These are phyloP conservation scores for Carex cristatella DNA, from an alignment of 176 grass and related monocot genomes.

Conservation along the genomic window DNA sequence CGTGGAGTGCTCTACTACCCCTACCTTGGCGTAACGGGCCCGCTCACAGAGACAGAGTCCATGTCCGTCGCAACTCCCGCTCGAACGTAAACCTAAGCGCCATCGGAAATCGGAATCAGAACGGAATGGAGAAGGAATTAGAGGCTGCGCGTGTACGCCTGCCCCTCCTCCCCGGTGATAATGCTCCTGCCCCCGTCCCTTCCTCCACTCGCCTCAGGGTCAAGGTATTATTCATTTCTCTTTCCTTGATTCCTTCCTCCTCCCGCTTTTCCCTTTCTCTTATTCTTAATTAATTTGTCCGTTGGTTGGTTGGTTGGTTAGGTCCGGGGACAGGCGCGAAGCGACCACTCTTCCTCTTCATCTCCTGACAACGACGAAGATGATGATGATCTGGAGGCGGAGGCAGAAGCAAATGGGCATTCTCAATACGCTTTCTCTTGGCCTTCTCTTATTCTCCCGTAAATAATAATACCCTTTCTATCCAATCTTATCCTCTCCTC, in stretches of 20 bases:
- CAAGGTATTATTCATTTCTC: neutral
- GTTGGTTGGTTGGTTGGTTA: neutral
- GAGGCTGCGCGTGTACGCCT: neutral
- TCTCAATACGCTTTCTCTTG: conserved; percentile 30
- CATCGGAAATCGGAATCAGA: neutral
- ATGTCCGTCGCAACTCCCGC: neutral
- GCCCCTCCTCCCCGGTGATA: neutral
- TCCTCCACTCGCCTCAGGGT: neutral
- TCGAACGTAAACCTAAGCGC: neutral
- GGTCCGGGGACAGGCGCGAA: conserved; percentile 43
- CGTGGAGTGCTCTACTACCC: too few relatives aligned
- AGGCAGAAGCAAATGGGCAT: neutral
- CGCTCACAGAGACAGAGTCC: too few relatives aligned
- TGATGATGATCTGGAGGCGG: too few relatives aligned
- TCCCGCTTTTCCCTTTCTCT: conserved; percentile 23
- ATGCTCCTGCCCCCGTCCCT: neutral
- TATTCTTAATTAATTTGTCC: conserved; percentile 28
- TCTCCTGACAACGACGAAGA: neutral
- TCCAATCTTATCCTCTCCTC: neutral
- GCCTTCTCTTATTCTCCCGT: conserved; percentile 63
- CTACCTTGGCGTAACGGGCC: too few relatives aligned
- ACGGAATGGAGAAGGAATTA: neutral
- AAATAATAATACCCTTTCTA: conserved; percentile 7
- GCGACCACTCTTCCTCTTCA: neutral
- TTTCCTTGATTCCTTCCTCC: neutral